phyloP scores from a whole-genome alignment of 768 basidiomycete genomes.

The Fistulinella prunicolor region DNA sequence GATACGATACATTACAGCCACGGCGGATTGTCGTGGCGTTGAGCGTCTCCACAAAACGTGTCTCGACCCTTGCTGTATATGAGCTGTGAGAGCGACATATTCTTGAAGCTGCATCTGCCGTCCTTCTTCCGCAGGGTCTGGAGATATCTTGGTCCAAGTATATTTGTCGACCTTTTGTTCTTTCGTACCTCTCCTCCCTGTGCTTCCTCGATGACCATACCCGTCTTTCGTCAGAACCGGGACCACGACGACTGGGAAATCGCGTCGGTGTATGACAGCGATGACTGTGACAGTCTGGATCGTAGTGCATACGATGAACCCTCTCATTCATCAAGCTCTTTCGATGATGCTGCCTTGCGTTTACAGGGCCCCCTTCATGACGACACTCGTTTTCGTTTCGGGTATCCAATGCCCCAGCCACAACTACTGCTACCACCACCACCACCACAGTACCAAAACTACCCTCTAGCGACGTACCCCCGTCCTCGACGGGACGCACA shows the following conservation, averaged over 20 bases:
- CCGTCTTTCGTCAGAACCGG: conserved; percentile 26
- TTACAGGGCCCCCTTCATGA: conserved; percentile 5
- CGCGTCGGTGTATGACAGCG: conserved; percentile 29
- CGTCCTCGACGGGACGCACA: conserved; percentile 13
- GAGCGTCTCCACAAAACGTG: conserved; percentile 25
- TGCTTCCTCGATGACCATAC: conserved; percentile 19
- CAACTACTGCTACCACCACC: neutral
- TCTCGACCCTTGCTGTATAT: conserved; percentile 26
- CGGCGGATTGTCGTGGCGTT: conserved; percentile 20
- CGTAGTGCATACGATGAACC: conserved; percentile 20
- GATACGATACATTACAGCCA: conserved; percentile 17
- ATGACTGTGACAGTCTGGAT: conserved; percentile 26
- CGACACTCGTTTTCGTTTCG: conserved; percentile 3
- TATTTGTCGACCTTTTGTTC: neutral
- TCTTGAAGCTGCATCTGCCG: conserved; percentile 1
- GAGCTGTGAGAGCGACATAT: conserved; percentile 6
- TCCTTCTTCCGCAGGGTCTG: conserved; percentile 3
- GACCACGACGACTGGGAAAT: conserved; percentile 28
- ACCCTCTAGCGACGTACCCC: neutral
- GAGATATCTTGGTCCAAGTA: conserved; percentile 1
- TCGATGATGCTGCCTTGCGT: conserved; percentile 7
- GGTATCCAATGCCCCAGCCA: conserved; percentile 17
- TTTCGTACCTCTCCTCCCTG: neutral
- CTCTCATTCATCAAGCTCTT: conserved; percentile 1
- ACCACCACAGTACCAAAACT: conserved; percentile 9